phyloP scores from a whole-genome alignment of 306 rosid genomes.

The Urtica urens region DNA sequence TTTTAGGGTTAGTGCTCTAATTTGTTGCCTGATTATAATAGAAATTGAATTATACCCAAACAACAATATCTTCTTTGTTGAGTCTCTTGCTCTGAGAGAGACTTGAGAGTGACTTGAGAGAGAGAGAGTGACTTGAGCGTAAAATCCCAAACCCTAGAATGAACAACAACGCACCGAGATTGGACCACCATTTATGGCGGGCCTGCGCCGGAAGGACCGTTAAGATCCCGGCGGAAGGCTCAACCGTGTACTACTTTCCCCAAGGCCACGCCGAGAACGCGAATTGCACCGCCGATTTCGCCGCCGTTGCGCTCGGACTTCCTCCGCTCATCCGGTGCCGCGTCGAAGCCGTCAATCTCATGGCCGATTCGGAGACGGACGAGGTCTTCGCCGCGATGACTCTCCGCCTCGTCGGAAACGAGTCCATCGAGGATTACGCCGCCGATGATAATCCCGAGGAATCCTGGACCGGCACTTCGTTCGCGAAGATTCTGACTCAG shows the following conservation, averaged over 20 bases:
- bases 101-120: background rate
- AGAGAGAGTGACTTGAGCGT: slow-evolving; percentile 11
- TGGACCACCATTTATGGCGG: slow-evolving; percentile 89
- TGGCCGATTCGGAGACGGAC: slow-evolving; percentile 75
- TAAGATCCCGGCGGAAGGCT: slow-evolving; percentile 59
- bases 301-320: slow-evolving; percentile 26
- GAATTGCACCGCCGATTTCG: slow-evolving; percentile 35
- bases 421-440: slow-evolving; percentile 7
- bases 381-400: slow-evolving; percentile 57
- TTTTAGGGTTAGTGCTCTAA: no score
- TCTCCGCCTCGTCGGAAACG: slow-evolving; percentile 33
- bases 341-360: slow-evolving; percentile 44
- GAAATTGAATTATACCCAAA: no score
- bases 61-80: no score
- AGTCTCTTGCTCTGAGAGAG: no score
- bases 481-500: slow-evolving; percentile 81
- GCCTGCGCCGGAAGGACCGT: slow-evolving; percentile 97
- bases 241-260: slow-evolving; percentile 76
- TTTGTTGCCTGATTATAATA: no score
- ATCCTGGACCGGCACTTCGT: slow-evolving; percentile 33
- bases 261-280: slow-evolving; percentile 98
- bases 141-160: slow-evolving; percentile 34
- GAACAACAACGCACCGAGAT: slow-evolving; percentile 23
- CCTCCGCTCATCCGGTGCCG: slow-evolving; percentile 64
- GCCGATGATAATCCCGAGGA: background rate